A percentile compares a stretch with the other conserved stretches of the same genome.
Evolutionary conservation across 345 rosid genomes (phyloP).

Genomic region (Hevea brasiliensis): DNA sequence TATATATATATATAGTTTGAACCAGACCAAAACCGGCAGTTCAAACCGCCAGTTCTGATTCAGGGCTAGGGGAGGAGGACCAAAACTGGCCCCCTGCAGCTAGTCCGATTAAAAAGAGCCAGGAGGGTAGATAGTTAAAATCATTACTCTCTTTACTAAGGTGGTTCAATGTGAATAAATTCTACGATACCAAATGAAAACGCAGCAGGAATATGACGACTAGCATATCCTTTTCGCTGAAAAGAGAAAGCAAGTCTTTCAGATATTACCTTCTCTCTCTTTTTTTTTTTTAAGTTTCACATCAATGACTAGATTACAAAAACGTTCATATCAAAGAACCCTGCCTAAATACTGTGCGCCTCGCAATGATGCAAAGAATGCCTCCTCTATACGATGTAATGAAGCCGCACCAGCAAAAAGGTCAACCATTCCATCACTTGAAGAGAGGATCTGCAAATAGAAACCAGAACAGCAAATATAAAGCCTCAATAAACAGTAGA

Average conservation of each 20-base stretch:
- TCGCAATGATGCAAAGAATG: background rate
- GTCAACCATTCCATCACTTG: background rate
- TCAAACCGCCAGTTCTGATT: too few relatives aligned
- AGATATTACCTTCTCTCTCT: background rate
- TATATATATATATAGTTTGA: too few relatives aligned
- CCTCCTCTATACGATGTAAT: background rate
- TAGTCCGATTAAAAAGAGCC: too few relatives aligned
- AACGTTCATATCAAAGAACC: background rate
- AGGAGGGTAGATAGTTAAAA: too few relatives aligned
- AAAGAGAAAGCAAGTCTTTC: background rate
- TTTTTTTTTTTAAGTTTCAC: background rate
- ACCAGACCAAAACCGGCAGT: too few relatives aligned
- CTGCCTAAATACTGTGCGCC: background rate
- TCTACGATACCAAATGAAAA: too few relatives aligned
- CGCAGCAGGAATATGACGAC: too few relatives aligned
- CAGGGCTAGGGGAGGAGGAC: too few relatives aligned
- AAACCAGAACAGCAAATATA: background rate
- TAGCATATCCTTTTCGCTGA: too few relatives aligned
- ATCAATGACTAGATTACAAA: conserved; percentile 5
- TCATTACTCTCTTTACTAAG: too few relatives aligned
- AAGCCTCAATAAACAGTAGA: background rate
- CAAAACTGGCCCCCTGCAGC: too few relatives aligned
- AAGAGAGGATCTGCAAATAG: conserved; percentile 21
- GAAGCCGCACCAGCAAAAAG: conserved; percentile 1
- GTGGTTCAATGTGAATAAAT: too few relatives aligned